Evolutionary conservation across 176 grass and related monocot genomes (phyloP).

Genomic region (Oryza australiensis): DNA sequence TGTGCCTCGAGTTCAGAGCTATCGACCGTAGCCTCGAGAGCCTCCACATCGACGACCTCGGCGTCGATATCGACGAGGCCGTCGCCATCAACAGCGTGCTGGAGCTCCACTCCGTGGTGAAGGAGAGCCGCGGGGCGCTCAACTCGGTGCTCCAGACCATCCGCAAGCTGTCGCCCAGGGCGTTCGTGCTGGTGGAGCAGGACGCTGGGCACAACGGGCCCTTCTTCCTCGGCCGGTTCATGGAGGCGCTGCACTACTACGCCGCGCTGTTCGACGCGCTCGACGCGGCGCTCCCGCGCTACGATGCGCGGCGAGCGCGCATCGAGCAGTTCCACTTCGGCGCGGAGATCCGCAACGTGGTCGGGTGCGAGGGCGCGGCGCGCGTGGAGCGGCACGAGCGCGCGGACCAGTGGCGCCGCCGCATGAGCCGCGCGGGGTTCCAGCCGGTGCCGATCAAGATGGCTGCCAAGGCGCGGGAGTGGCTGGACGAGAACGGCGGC

Average conservation of each 20-base stretch:
- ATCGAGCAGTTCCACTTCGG: conserved; percentile 77
- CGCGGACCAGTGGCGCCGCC: conserved; percentile 76
- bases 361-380: conserved; percentile 76
- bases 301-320: conserved; percentile 55
- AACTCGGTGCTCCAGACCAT: conserved; percentile 66
- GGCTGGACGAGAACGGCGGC: conserved; percentile 47
- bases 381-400: conserved; percentile 80
- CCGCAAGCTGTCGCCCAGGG: conserved; percentile 47
- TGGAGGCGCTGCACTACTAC: conserved; percentile 86
- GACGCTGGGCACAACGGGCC: conserved; percentile 74
- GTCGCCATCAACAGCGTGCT: conserved; percentile 61
- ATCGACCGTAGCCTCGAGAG: conserved; percentile 57
- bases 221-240: conserved; percentile 73
- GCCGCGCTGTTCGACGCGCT: conserved; percentile 72
- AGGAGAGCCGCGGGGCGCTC: conserved; percentile 73
- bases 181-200: conserved; percentile 71
- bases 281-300: conserved; percentile 60
- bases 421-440: conserved; percentile 68
- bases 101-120: conserved; percentile 71
- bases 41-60: conserved; percentile 46
- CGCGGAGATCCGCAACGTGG: conserved; percentile 74
- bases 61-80: conserved; percentile 38
- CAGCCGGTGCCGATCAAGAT: conserved; percentile 61
- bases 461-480: conserved; percentile 51
- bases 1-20: conserved; percentile 49